A percentile compares a stretch with the other conserved stretches of the same genome.
phyloP scores from a whole-genome alignment of 139 green algal genomes.

The Chlorella vulgaris region DNA sequence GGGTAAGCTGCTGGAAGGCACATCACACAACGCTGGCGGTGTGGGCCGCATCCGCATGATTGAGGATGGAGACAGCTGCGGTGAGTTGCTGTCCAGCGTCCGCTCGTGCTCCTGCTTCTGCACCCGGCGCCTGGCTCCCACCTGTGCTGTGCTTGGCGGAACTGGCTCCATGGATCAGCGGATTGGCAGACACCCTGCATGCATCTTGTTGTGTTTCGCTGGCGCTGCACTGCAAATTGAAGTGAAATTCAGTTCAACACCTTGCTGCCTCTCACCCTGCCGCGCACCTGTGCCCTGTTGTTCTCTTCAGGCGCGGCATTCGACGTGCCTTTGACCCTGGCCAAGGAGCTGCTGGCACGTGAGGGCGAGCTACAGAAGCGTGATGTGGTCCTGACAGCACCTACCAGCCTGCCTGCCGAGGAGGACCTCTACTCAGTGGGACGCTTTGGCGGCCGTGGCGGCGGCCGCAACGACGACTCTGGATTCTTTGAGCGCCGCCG shows the following conservation, averaged over 20 bases:
- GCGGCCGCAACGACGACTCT: slow-evolving; percentile 8
- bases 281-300: too few relatives aligned
- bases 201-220: too few relatives aligned
- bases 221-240: background rate
- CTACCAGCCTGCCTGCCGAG: slow-evolving; percentile 48
- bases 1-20: slow-evolving; percentile 36
- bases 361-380: slow-evolving; percentile 45
- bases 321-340: slow-evolving; percentile 72
- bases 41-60: slow-evolving; percentile 74
- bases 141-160: too few relatives aligned
- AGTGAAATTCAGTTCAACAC: too few relatives aligned
- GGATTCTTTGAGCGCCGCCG: slow-evolving; percentile 42
- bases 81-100: too few relatives aligned
- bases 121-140: background rate
- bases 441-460: background rate
- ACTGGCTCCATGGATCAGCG: too few relatives aligned
- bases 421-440: slow-evolving; percentile 31
- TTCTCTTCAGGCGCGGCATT: slow-evolving; percentile 73
- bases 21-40: slow-evolving; percentile 9
- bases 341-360: slow-evolving; percentile 53
- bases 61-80: slow-evolving; percentile 1
- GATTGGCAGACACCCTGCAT: too few relatives aligned
- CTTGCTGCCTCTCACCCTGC: background rate
- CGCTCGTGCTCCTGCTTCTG: background rate
- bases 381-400: slow-evolving; percentile 47